These are phyloP conservation scores for Talaromyces islandicus DNA, from an alignment of 2,329 filamentous ascomycete genomes.

Conservation along the genomic window DNA sequence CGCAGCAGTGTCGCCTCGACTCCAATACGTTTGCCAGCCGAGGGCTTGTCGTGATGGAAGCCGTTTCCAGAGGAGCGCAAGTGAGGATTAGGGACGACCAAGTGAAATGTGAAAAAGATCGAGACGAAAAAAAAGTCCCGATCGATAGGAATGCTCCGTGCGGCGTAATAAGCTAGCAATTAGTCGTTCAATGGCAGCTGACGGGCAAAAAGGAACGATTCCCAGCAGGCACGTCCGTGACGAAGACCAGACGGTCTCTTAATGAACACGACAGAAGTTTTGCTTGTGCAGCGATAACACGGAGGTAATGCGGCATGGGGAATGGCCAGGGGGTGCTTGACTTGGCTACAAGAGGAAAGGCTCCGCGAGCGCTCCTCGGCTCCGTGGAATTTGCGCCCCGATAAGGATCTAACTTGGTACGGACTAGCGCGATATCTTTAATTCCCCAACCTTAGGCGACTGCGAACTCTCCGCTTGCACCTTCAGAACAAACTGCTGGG, in stretches of 20 bases:
- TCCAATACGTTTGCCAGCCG: neutral
- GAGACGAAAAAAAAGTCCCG: neutral
- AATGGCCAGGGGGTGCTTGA: neutral
- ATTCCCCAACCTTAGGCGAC: neutral
- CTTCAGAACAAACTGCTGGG: neutral
- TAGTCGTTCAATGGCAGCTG: neutral
- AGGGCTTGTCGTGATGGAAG: neutral
- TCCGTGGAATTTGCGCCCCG: neutral
- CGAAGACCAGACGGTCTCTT: neutral
- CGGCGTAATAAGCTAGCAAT: neutral
- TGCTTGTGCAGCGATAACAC: neutral
- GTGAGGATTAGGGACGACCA: neutral
- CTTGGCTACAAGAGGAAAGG: conserved; percentile 4
- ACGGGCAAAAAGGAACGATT: neutral
- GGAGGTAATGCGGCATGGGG: neutral
- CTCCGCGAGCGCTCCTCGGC: neutral
- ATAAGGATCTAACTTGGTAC: neutral
- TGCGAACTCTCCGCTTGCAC: too few relatives aligned
- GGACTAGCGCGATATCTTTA: neutral
- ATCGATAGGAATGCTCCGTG: neutral
- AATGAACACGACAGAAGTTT: neutral
- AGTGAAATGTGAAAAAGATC: neutral
- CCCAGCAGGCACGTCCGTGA: neutral
- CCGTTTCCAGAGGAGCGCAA: neutral
- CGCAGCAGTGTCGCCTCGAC: neutral